Evolutionary conservation across 768 basidiomycete species (phyloP).

Genomic region (Lyophyllum atratum): DNA sequence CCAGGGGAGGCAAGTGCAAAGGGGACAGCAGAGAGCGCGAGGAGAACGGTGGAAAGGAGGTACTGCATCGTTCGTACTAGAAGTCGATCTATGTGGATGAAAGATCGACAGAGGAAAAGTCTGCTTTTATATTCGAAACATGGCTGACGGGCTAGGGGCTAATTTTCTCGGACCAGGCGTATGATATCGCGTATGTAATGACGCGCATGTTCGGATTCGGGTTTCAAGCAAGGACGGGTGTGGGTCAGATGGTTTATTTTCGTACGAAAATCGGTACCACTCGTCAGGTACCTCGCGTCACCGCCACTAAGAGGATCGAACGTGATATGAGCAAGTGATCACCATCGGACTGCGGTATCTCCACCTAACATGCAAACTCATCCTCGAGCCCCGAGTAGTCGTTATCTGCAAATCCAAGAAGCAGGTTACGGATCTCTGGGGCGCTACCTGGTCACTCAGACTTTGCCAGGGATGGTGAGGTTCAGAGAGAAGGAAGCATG

Average conservation of each 20-base stretch:
- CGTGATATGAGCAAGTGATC: background rate
- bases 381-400: too few species aligned
- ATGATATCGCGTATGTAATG: background rate
- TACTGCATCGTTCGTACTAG: background rate
- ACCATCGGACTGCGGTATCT: background rate
- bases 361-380: background rate
- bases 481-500: background rate
- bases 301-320: background rate
- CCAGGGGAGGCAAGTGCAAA: slow-evolving; percentile 2
- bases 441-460: background rate
- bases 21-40: background rate
- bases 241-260: background rate
- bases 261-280: background rate
- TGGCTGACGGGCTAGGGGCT: too few species aligned
- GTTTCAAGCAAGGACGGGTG: background rate
- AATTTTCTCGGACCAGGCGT: background rate
- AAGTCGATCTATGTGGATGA: background rate
- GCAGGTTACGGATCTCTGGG: too few species aligned
- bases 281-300: background rate
- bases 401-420: too few species aligned
- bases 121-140: background rate
- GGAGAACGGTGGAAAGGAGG: background rate
- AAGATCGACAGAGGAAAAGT: background rate
- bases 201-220: background rate
- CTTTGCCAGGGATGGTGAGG: background rate